A percentile compares a stretch with the other conserved stretches of the same genome.
Conservation (phyloP, 2,329 filamentous ascomycete species). For the Neonectria faginata region DNA sequence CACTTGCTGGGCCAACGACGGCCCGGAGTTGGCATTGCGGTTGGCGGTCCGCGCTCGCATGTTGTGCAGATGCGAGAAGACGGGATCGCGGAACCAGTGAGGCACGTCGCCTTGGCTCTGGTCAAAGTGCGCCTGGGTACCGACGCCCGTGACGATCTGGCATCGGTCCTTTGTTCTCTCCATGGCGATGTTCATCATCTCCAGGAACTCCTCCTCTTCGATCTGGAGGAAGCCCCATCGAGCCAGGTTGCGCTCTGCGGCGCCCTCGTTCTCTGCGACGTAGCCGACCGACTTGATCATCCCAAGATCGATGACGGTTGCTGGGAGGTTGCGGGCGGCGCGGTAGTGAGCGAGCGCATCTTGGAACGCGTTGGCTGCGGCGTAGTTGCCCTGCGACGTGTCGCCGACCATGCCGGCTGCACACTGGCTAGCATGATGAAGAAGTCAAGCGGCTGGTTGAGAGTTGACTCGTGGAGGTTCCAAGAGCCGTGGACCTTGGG, state of each 20-base stretch:
- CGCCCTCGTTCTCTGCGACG: slow-evolving; percentile 14
- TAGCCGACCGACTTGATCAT: slow-evolving; percentile 16
- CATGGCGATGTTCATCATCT: slow-evolving; percentile 20
- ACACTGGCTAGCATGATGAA: slow-evolving; percentile 17
- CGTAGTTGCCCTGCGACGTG: slow-evolving; percentile 15
- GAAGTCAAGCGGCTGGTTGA: slow-evolving; percentile 5
- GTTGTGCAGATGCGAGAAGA: slow-evolving; percentile 21
- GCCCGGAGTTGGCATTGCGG: slow-evolving; percentile 10
- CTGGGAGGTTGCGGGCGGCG: slow-evolving; percentile 2
- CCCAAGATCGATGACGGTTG: slow-evolving; percentile 10
- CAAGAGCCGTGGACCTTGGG: slow-evolving; percentile 17
- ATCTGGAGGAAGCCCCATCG: slow-evolving; percentile 23
- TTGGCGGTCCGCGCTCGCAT: slow-evolving; percentile 13
- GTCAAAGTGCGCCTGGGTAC: slow-evolving; percentile 22
- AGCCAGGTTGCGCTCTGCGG: slow-evolving; percentile 15
- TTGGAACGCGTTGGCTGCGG: slow-evolving; percentile 16
- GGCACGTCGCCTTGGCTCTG: slow-evolving; percentile 18
- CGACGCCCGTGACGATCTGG: slow-evolving; percentile 18
- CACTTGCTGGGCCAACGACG: slow-evolving; percentile 11
- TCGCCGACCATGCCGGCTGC: slow-evolving; percentile 14
- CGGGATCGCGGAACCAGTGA: slow-evolving; percentile 21
- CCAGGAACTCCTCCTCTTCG: slow-evolving; percentile 15
- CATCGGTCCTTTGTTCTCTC: neutral
- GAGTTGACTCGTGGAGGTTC: slow-evolving; percentile 11
- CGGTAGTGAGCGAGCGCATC: slow-evolving; percentile 14